phyloP scores from a whole-genome alignment of 495 filamentous ascomycete genomes.

The Astrothelium macrocarpum region DNA sequence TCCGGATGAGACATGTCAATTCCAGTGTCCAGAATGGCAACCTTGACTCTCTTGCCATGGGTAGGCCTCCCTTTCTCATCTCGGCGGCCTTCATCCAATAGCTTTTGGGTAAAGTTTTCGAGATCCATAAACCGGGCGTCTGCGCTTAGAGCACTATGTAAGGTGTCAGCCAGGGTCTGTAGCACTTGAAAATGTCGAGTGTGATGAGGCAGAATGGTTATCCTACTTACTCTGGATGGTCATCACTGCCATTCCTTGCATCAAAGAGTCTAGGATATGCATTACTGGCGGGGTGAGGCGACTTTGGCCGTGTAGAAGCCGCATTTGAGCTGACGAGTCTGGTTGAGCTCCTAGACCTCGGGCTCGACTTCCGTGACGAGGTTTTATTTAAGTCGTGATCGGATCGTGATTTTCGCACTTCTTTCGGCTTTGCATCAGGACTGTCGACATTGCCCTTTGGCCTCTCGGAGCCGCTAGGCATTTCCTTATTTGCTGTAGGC shows the following conservation, averaged over 20 bases:
- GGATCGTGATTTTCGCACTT: neutral
- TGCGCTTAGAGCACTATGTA: neutral
- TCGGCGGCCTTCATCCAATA: neutral
- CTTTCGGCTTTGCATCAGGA: neutral
- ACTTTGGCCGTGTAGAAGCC: neutral
- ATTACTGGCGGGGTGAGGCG: neutral
- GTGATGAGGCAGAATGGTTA: neutral
- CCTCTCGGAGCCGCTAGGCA: neutral
- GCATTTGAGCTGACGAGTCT: neutral
- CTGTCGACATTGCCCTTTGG: neutral
- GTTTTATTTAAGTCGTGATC: neutral
- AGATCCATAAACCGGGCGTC: neutral
- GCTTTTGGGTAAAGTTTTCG: neutral
- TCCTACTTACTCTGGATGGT: neutral
- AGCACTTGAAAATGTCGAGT: neutral
- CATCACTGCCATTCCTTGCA: neutral
- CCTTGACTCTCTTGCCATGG: neutral
- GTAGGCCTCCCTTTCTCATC: neutral
- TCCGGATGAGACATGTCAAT: neutral
- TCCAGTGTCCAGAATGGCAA: neutral
- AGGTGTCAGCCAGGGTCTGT: neutral
- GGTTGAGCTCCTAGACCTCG: neutral
- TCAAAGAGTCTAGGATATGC: neutral
- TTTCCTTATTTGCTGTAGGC: neutral
- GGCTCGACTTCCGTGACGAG: neutral